A percentile compares a stretch with the other conserved stretches of the same genome.
These are phyloP conservation scores for Wickerhamomyces bovis DNA, from an alignment of 805 yeast genomes.

Conservation along the genomic window DNA sequence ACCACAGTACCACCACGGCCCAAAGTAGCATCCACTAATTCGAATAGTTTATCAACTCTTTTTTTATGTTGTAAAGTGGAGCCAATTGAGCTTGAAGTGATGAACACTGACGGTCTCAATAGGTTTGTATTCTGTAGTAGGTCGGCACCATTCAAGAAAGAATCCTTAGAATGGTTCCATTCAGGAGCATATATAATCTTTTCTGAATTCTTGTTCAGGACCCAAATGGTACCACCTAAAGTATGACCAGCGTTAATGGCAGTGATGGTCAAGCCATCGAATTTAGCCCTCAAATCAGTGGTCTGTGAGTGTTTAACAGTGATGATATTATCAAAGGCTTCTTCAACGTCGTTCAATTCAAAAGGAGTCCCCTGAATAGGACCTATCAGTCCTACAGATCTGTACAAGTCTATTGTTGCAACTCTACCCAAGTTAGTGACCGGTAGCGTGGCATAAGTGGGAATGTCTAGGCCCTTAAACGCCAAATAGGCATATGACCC, in stretches of 20 bases:
- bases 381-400: constrained; percentile 69
- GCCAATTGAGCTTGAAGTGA: constrained; percentile 68
- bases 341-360: constrained; percentile 72
- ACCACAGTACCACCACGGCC: constrained; percentile 76
- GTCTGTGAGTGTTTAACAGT: constrained; percentile 78
- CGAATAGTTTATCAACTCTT: constrained; percentile 58
- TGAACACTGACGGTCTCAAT: constrained; percentile 73
- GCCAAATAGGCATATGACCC: constrained; percentile 76
- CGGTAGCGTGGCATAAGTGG: constrained; percentile 87
- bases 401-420: constrained; percentile 75
- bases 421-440: constrained; percentile 81
- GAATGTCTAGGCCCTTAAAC: constrained; percentile 56
- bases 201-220: constrained; percentile 65
- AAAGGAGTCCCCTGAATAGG: constrained; percentile 52
- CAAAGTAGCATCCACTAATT: constrained; percentile 57
- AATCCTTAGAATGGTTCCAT: constrained; percentile 93
- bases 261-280: constrained; percentile 57
- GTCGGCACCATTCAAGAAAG: constrained; percentile 70
- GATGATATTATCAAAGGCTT: constrained; percentile 64
- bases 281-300: constrained; percentile 51
- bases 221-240: constrained; percentile 91
- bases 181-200: constrained; percentile 82
- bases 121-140: constrained; percentile 57
- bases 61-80: constrained; percentile 55
- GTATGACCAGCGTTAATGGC: constrained; percentile 91